Conservation (phyloP, 164 flowering plant species). For the Warburgia ugandensis region DNA sequence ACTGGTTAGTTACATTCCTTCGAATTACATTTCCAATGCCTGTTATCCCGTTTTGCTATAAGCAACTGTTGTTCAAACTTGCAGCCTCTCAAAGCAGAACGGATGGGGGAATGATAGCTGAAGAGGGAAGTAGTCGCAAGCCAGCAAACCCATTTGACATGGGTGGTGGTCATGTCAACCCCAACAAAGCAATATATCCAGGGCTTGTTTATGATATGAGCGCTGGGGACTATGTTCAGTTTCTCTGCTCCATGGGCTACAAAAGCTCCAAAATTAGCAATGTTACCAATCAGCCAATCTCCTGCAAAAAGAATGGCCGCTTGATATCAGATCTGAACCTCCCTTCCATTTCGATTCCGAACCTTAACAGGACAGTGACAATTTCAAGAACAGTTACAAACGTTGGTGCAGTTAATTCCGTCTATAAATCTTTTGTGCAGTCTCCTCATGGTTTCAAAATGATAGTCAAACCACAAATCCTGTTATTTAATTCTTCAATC, state of each 20-base stretch:
- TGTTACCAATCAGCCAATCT: conserved; percentile 11
- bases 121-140: conserved; percentile 24
- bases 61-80: not conserved
- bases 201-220: conserved; percentile 34
- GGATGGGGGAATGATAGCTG: conserved; percentile 12
- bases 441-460: conserved; percentile 40
- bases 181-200: conserved; percentile 31
- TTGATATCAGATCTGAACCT: conserved; percentile 26
- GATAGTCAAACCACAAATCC: conserved; percentile 28
- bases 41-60: not conserved
- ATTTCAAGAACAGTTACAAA: conserved; percentile 36
- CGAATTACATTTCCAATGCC: not conserved
- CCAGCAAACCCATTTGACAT: conserved; percentile 35
- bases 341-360: conserved; percentile 45
- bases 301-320: conserved; percentile 11
- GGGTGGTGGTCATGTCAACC: conserved; percentile 35
- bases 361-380: conserved; percentile 23
- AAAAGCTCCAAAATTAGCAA: conserved; percentile 13
- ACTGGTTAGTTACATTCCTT: conserved; percentile 26
- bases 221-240: conserved; percentile 22
- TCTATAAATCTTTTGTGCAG: conserved; percentile 23
- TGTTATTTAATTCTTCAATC: conserved; percentile 32
- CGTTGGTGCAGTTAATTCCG: conserved; percentile 29
- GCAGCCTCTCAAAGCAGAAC: conserved; percentile 14
- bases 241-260: conserved; percentile 33